phyloP scores from a whole-genome alignment of 768 basidiomycete species.

The Galerina marginata region DNA sequence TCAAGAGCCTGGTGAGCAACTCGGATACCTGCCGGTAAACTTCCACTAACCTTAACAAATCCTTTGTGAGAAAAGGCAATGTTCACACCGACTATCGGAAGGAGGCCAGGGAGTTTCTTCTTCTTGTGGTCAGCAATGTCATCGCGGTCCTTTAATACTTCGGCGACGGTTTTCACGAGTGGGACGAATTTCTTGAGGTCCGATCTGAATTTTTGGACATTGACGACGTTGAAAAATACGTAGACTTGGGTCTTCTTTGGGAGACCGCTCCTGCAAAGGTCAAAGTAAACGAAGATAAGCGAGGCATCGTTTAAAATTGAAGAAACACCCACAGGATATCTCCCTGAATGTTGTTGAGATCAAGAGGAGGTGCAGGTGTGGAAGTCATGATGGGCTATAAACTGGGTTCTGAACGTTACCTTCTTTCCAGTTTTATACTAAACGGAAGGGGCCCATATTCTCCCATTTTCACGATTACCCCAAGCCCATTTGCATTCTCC shows the following conservation, averaged over 20 bases:
- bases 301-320: not conserved
- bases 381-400: constrained; percentile 9
- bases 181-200: constrained; percentile 47
- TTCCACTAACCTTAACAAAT: constrained; percentile 39
- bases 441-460: not conserved
- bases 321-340: constrained; percentile 46
- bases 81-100: constrained; percentile 53
- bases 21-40: not conserved
- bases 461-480: not conserved
- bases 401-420: not conserved
- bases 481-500: not conserved
- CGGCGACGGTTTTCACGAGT: constrained; percentile 50
- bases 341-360: constrained; percentile 52
- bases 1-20: not conserved
- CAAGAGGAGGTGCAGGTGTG: constrained; percentile 25
- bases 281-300: not conserved
- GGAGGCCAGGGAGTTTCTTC: constrained; percentile 34
- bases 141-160: constrained; percentile 47
- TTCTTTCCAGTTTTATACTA: not conserved
- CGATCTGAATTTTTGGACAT: constrained; percentile 48
- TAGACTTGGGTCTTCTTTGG: constrained; percentile 59
- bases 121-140: constrained; percentile 45
- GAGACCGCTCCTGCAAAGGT: constrained; percentile 48
- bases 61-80: constrained; percentile 59
- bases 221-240: constrained; percentile 56